Evolutionary conservation across 495 filamentous ascomycete species (phyloP), one percentile per base, ranked within the genome.

Genomic region (Glonium stellatum): DNA sequence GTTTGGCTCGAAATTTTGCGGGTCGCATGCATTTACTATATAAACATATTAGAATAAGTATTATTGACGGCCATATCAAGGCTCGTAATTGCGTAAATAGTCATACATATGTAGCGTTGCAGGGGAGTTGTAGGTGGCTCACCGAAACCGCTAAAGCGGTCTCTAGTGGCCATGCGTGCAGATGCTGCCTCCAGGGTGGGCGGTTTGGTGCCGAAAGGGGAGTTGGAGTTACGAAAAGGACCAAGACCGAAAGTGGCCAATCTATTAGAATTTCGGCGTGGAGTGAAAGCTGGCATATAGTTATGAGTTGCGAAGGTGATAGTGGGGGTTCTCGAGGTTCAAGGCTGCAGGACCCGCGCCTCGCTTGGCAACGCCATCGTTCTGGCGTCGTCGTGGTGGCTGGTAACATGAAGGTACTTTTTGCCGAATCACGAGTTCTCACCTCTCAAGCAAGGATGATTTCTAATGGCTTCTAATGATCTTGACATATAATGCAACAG

Each of bases 1-100:
- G 71, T 97, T 97, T 58, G 93, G 91, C 76, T 97, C 95, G 78
- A 89, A 96, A 76, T 97, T 97, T 63, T 90, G 86, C 41, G 93
- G 88, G 70, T 92, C 92, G 75, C 93, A 97, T 66, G 93, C 93
- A 75, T 89, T 89, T 66, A 91, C 86, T 88, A 52, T 13, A 59
- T 31, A 39, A 5, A n/a, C 52, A 1, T 65, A 25, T 64, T 12
- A 61, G 58, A 23, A 23, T 37, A 63, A 22, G 48, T 27, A 53
- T 25, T 18, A 13, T 37, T 15, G 12, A 46, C 4, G 39, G 12
- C 4, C 10, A 11, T 44, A 18, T 44, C 18, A 18, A 18, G 12
- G 39, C 39, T 4, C 4, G 18, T 11, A 44, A 18, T 4, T 0
- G n/a, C 10, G 4, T 15, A 0, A 13, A 31, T 46, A 11, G 11